Conservation (phyloP, 495 filamentous ascomycete genomes). For the Parmelia sp. region DNA sequence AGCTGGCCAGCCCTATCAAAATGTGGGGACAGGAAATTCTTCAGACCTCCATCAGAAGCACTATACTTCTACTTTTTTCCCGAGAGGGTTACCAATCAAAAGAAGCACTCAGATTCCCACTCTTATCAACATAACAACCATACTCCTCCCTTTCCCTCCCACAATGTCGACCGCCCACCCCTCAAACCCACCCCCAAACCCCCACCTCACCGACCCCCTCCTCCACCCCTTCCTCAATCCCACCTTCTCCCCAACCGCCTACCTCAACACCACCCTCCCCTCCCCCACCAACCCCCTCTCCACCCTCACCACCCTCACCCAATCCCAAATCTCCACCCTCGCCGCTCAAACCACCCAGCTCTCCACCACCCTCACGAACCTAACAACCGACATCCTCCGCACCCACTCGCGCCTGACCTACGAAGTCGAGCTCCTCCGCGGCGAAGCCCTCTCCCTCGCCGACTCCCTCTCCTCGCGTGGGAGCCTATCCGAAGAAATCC, state of each 20-base stretch:
- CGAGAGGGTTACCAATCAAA: no score
- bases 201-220: constrained; percentile 56
- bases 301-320: constrained; percentile 73
- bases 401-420: constrained; percentile 82
- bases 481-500: constrained; percentile 59
- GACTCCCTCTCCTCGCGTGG: constrained; percentile 62
- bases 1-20: neutral
- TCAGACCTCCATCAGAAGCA: no score
- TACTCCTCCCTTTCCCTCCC: no score
- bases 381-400: constrained; percentile 92
- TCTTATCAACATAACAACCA: neutral
- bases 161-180: constrained; percentile 32
- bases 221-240: constrained; percentile 59
- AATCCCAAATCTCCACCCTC: constrained; percentile 76
- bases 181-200: constrained; percentile 46
- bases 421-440: constrained; percentile 86
- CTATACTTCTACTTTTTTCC: neutral
- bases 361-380: constrained; percentile 72
- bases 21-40: neutral
- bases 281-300: constrained; percentile 57
- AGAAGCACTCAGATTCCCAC: no score
- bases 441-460: constrained; percentile 70
- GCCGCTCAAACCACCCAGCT: constrained; percentile 80
- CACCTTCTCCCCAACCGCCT: constrained; percentile 62
- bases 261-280: constrained; percentile 63